Evolutionary conservation across 2,329 filamentous ascomycete genomes (phyloP).

Genomic region (Xylariaceae sp.): DNA sequence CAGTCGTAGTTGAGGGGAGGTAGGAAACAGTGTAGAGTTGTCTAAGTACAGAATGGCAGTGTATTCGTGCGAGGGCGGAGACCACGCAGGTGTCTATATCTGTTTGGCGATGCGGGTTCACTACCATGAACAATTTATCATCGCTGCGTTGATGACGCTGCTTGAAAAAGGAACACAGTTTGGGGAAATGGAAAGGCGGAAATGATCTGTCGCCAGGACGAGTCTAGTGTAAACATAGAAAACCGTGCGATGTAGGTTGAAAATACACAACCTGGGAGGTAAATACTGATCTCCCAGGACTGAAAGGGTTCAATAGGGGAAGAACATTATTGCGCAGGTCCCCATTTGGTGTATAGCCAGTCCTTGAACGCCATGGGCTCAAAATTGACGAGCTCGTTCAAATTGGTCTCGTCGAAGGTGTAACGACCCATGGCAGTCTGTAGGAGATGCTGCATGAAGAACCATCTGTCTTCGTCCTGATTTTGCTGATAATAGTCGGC

Average conservation of each 20-base stretch:
- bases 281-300: neutral
- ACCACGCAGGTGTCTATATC: no score
- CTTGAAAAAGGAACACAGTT: no score
- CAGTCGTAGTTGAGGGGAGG: no score
- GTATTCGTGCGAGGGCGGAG: no score
- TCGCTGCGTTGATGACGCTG: no score
- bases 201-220: slow-evolving; percentile 12
- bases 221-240: slow-evolving; percentile 6
- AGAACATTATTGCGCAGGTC: slow-evolving; percentile 17
- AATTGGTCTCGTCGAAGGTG: slow-evolving; percentile 56
- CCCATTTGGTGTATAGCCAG: slow-evolving; percentile 53
- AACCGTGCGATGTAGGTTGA: neutral
- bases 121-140: no score
- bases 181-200: neutral
- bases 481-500: slow-evolving; percentile 41
- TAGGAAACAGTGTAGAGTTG: no score
- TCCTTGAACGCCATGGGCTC: slow-evolving; percentile 48
- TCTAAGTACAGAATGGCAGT: no score
- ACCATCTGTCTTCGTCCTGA: slow-evolving; percentile 46
- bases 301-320: neutral
- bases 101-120: no score
- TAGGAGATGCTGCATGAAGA: slow-evolving; percentile 58
- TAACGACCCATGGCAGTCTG: slow-evolving; percentile 67
- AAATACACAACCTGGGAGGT: neutral
- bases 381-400: slow-evolving; percentile 50